A percentile compares a stretch with the other conserved stretches of the same genome.
phyloP scores from a whole-genome alignment of 257 asterid species.

The Forsythia viridissima region DNA sequence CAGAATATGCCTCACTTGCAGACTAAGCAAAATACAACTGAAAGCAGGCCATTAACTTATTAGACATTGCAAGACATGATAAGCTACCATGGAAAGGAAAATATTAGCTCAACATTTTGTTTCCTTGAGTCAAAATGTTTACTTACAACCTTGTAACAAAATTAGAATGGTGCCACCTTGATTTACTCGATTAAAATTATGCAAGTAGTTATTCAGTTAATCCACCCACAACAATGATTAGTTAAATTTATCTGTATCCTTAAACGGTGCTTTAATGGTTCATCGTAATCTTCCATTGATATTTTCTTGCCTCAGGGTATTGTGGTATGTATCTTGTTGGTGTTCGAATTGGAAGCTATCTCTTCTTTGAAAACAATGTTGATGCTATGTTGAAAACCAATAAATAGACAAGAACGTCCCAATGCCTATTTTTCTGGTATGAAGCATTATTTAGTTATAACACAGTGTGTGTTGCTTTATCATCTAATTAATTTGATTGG shows the following conservation, averaged over 20 bases:
- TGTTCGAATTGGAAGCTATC: slow-evolving; percentile 74
- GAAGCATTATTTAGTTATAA: slow-evolving; percentile 1
- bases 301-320: slow-evolving; percentile 59
- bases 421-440: slow-evolving; percentile 78
- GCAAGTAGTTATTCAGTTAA: not conserved
- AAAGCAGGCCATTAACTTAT: too few species aligned
- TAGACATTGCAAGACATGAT: too few species aligned
- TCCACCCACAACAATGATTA: too few species aligned
- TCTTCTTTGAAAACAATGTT: slow-evolving; percentile 56
- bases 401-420: slow-evolving; percentile 56
- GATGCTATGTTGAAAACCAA: slow-evolving; percentile 33
- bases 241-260: too few species aligned
- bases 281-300: not conserved
- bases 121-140: too few species aligned
- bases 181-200: not conserved
- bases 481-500: slow-evolving; percentile 12
- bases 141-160: not conserved
- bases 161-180: not conserved
- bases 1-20: too few species aligned
- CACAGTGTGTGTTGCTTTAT: slow-evolving; percentile 13
- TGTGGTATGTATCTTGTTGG: slow-evolving; percentile 92
- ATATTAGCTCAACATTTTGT: too few species aligned
- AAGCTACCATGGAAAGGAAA: too few species aligned
- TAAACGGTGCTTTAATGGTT: not conserved
- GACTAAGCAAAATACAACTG: too few species aligned